Evolutionary conservation across 441 rosid species (phyloP).

Genomic region (Arabidopsis lyrata): DNA sequence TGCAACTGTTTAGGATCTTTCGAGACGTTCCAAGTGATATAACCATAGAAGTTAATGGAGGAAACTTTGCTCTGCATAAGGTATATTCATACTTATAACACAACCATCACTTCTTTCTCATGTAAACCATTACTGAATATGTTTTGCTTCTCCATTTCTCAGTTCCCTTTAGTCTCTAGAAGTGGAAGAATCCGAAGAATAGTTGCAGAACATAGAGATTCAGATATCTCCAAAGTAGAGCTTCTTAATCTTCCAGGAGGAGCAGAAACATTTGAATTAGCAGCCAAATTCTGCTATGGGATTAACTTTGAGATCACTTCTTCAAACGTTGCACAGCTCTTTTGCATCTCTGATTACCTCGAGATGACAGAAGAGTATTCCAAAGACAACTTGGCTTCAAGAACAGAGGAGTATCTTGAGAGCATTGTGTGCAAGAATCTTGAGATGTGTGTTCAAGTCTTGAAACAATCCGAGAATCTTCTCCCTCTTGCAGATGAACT

Average conservation of each 20-base stretch:
- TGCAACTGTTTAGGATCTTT: constrained; percentile 69
- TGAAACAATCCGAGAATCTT: constrained; percentile 86
- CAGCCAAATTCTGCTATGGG: constrained; percentile 95
- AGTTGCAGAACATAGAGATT: constrained; percentile 86
- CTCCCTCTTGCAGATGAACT: constrained; percentile 96
- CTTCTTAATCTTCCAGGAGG: constrained; percentile 96
- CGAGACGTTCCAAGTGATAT: constrained; percentile 95
- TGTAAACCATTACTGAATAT: not conserved
- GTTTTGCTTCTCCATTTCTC: constrained; percentile 33
- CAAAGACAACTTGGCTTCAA: constrained; percentile 81
- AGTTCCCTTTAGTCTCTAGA: constrained; percentile 97
- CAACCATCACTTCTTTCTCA: not conserved
- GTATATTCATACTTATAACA: constrained; percentile 45
- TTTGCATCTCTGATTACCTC: constrained; percentile 87
- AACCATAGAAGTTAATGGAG: constrained; percentile 81
- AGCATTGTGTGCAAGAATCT: constrained; percentile 87
- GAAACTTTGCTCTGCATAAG: constrained; percentile 85
- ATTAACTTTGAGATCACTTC: constrained; percentile 94
- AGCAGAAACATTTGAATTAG: constrained; percentile 81
- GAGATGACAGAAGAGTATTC: constrained; percentile 95
- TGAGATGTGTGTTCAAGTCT: constrained; percentile 86
- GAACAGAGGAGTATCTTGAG: constrained; percentile 92
- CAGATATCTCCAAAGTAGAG: constrained; percentile 93
- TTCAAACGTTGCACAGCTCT: constrained; percentile 84
- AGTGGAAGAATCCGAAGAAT: constrained; percentile 87